Evolutionary conservation across 2,329 filamentous ascomycete genomes (phyloP), one percentile per base, ranked within the genome.

Genomic region (Plectosphaerella sp.): DNA sequence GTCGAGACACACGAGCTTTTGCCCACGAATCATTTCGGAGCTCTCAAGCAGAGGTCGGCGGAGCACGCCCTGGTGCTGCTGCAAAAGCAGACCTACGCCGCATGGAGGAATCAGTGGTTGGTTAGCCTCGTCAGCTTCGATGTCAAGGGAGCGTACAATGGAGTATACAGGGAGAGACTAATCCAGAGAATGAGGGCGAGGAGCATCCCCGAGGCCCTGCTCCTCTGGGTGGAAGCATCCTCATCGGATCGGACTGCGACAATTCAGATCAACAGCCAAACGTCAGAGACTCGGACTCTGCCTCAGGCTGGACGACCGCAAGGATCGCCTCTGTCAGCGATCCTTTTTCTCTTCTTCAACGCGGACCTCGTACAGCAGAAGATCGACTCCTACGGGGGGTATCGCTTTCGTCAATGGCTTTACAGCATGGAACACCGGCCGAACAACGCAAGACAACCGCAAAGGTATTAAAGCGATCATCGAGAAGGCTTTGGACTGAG

Each of bases 131-230:
- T 69, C 46, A 68, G 62, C 50, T 72, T 72, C 48, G 64, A 73
- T 57, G 59, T 73, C 2, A 72, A 73, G 54, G 67, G 68, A 18
- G 69, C 66, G 48, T 73, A 69, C 52, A 73, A 73, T 47, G 60
- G 70, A 15, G 67, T 73, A 14, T 68, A 56, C 24, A 69, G 68
- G 52, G 61, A 68, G 43, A 51, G 64, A 57, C 51, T 62, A 7
- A 20, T 61, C 22, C 43, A 59, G 45, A 55, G 57, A 47, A 47
- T 62, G 24, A 46, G 33, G 35, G 59, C 54, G 14, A 45, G 63
- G 50, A 56, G 58, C 5, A 60, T 66, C n/a, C 61, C 56, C 5
- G 22, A 49, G 16, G 42, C 36, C 2, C 46, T 60, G 16, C 33
- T 58, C 1, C 16, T 36, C 9, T 64, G 48, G 61, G 56, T 64